Conservation (phyloP, 1,139 yeast genomes). For the Suhomyces anneliseae region DNA sequence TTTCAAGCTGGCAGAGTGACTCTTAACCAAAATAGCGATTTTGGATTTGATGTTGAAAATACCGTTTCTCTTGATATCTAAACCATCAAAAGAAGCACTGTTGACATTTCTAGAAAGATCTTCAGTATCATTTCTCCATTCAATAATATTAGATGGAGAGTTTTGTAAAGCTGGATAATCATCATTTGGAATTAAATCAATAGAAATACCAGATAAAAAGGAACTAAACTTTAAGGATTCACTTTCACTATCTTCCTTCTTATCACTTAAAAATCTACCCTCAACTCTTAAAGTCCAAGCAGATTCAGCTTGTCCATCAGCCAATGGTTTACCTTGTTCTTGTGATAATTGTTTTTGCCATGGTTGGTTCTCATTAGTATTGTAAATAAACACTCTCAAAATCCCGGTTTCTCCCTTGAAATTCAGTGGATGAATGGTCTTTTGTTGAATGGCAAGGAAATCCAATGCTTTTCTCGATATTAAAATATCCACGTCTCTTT, state of each 20-base stretch:
- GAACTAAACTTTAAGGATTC: constrained; percentile 61
- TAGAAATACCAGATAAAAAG: constrained; percentile 78
- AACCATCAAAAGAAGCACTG: constrained; percentile 64
- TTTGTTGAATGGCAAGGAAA: constrained; percentile 68
- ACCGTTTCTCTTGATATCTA: constrained; percentile 84
- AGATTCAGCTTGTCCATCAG: constrained; percentile 41
- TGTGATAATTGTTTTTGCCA: constrained; percentile 67
- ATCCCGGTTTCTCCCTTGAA: constrained; percentile 52
- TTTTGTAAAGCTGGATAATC: constrained; percentile 40
- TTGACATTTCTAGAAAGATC: constrained; percentile 14
- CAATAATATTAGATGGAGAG: constrained; percentile 37
- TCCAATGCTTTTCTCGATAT: constrained; percentile 83
- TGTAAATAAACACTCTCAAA: constrained; percentile 79
- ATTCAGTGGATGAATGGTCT: constrained; percentile 44
- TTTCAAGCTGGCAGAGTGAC: constrained; percentile 60
- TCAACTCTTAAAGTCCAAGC: constrained; percentile 87
- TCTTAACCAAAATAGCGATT: constrained; percentile 79
- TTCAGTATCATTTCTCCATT: constrained; percentile 38
- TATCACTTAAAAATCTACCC: constrained; percentile 62
- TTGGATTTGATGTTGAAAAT: constrained; percentile 62
- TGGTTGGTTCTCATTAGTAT: constrained; percentile 81
- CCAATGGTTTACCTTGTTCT: constrained; percentile 23
- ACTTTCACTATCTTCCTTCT: constrained; percentile 23
- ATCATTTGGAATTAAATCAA: constrained; percentile 60
- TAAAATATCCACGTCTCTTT: constrained; percentile 74